Evolutionary conservation across 1,284 basidiomycete species (phyloP).

Genomic region (Melanopsichium pennsylvanicum): DNA sequence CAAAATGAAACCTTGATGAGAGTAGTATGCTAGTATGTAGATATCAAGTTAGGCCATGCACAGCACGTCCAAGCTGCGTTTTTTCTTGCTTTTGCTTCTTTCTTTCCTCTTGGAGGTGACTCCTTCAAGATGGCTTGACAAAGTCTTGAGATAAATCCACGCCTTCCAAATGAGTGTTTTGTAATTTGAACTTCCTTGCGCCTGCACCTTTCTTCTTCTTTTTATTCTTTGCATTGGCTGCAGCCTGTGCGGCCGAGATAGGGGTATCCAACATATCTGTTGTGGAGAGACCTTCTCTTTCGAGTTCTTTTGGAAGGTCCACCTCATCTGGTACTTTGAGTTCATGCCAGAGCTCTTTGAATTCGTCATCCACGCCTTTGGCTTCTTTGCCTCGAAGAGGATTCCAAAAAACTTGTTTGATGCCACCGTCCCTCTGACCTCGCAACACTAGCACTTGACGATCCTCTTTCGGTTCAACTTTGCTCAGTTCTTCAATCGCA

Average conservation of each 20-base stretch:
- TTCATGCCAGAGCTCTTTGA: constrained; percentile 82
- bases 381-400: constrained; percentile 81
- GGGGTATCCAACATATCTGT: constrained; percentile 52
- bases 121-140: constrained; percentile 37
- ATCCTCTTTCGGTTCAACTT: constrained; percentile 71
- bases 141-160: constrained; percentile 79
- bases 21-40: neutral
- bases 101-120: no score
- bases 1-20: neutral
- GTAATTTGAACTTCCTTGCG: constrained; percentile 72
- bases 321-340: constrained; percentile 84
- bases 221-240: constrained; percentile 43
- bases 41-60: no score
- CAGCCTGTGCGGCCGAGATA: constrained; percentile 31
- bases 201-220: constrained; percentile 52
- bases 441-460: constrained; percentile 85
- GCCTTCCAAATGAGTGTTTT: constrained; percentile 81
- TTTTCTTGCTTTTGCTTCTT: no score
- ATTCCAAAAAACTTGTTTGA: constrained; percentile 85
- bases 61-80: no score
- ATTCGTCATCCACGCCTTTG: constrained; percentile 81
- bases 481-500: constrained; percentile 56
- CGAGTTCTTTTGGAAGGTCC: constrained; percentile 78
- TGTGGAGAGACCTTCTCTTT: constrained; percentile 67
- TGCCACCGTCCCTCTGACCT: constrained; percentile 78